A percentile compares a stretch with the other conserved stretches of the same genome.
Evolutionary conservation across 805 yeast genomes (phyloP).

Genomic region (Metschnikowia lachancei): DNA sequence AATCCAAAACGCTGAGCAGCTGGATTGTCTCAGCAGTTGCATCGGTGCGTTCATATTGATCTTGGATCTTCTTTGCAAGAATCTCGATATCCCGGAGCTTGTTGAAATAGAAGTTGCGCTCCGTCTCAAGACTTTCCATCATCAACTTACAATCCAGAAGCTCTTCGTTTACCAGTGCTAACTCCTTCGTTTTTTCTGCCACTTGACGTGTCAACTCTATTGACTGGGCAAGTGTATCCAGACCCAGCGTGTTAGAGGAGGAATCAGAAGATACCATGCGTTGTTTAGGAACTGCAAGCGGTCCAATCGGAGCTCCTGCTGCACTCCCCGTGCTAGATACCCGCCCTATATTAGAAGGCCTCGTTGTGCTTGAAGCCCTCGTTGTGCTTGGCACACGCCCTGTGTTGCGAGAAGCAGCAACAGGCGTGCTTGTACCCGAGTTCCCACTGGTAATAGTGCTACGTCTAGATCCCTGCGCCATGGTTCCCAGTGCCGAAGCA

Average conservation of each 20-base stretch:
- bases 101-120: constrained; percentile 86
- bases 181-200: constrained; percentile 39
- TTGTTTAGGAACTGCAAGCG: constrained; percentile 20
- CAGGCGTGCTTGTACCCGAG: constrained; percentile 8
- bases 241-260: constrained; percentile 8
- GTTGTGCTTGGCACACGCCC: constrained; percentile 7
- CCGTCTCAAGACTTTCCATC: constrained; percentile 68
- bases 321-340: constrained; percentile 8
- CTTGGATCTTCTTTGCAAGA: constrained; percentile 54
- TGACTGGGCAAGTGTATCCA: background rate
- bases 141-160: constrained; percentile 55
- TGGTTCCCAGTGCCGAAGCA: constrained; percentile 8
- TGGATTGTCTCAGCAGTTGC: constrained; percentile 42
- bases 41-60: constrained; percentile 16
- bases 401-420: background rate
- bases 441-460: constrained; percentile 6
- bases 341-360: constrained; percentile 2
- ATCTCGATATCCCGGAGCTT: constrained; percentile 88
- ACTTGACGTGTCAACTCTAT: constrained; percentile 38
- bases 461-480: constrained; percentile 14
- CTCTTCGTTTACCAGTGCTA: constrained; percentile 47
- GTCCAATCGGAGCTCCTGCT: background rate
- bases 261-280: constrained; percentile 10
- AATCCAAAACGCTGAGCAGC: constrained; percentile 25
- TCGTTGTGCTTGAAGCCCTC: constrained; percentile 7